Percentiles rank a stretch among this genome's conserved stretches.
Evolutionary conservation across 768 basidiomycete species (phyloP).

Genomic region (Mycena amicta): DNA sequence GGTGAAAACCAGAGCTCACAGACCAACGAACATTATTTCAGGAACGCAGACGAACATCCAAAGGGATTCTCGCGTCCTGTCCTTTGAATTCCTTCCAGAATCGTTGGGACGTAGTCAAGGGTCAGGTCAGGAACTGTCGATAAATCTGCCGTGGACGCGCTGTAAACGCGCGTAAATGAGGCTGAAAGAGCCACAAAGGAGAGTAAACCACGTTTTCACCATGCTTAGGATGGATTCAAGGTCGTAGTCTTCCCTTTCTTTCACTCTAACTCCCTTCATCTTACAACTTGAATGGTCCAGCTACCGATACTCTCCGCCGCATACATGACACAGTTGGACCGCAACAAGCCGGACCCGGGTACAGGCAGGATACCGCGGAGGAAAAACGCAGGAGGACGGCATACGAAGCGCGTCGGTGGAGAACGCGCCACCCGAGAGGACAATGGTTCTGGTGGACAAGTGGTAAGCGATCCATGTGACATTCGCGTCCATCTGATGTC

Average conservation of each 20-base stretch:
- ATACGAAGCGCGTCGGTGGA: not conserved
- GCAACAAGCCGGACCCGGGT: not conserved
- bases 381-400: not conserved
- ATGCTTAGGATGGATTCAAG: not conserved
- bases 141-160: too few species aligned
- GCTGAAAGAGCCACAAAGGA: conserved; percentile 4
- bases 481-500: not conserved
- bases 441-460: not conserved
- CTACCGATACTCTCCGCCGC: conserved; percentile 34
- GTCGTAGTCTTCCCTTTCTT: not conserved
- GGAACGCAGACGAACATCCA: too few species aligned
- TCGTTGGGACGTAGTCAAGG: too few species aligned
- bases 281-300: conserved; percentile 21
- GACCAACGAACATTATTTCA: too few species aligned
- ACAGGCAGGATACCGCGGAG: not conserved
- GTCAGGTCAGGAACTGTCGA: too few species aligned
- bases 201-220: conserved; percentile 10
- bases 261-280: not conserved
- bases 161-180: too few species aligned
- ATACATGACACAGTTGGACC: conserved; percentile 24
- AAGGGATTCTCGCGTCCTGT: too few species aligned
- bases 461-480: not conserved
- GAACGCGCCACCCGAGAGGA: not conserved
- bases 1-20: too few species aligned
- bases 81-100: too few species aligned